Base-by-base conservation (phyloP, 805 yeast species). In the Blastobotrys terrestris region DNA sequence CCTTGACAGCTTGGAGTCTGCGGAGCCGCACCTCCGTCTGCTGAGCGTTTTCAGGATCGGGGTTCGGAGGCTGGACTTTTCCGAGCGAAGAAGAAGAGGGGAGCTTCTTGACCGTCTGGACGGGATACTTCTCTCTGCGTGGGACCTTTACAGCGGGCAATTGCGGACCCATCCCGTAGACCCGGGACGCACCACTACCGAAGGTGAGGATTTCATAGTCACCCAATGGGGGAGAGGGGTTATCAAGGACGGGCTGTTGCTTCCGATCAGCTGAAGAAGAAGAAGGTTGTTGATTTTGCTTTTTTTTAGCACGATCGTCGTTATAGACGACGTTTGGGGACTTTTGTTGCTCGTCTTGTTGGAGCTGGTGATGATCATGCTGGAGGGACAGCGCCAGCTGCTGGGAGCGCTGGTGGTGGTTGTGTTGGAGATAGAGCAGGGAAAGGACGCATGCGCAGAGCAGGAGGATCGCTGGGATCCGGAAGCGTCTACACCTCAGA, bases 1-100 rank as follows among this genome's bases (percentile, higher is more conserved):
- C 57, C 51, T 65, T 66, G 21, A 79, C 67, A 8, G 63, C 53
- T 2, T 51, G 48, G 16, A 69, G 63, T 43, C 73, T 64, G 1
- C 59, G 63, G 2, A 52, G 51, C 4, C 69, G 59, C 7, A 18
- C 39, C 14, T 15, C 39, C 20, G 45, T 52, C 47, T 59, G 56
- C 7, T 54, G 58, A 4, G 49, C 55, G 0, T 66, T 53, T 49
- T 65, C 69, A 2, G 35, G 5, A 51, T 7, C 20, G 49, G 48
- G 44, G 56, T 57, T 5, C n/a, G 15, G 55, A 1, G 63, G 58
- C 47, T 60, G 63, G 31, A 60, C 51, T 42, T 55, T 53, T 39
- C 57, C 55, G 39, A 51, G 35, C 11, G 35, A 19, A 18, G 14
- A 16, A 16, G 45, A 22, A 3, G 41, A 16, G 40, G 62, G 57